Percentiles rank a stretch among this genome's conserved stretches.
Evolutionary conservation across 1,284 basidiomycete species (phyloP).

Genomic region (Ganoderma leucocontextum): DNA sequence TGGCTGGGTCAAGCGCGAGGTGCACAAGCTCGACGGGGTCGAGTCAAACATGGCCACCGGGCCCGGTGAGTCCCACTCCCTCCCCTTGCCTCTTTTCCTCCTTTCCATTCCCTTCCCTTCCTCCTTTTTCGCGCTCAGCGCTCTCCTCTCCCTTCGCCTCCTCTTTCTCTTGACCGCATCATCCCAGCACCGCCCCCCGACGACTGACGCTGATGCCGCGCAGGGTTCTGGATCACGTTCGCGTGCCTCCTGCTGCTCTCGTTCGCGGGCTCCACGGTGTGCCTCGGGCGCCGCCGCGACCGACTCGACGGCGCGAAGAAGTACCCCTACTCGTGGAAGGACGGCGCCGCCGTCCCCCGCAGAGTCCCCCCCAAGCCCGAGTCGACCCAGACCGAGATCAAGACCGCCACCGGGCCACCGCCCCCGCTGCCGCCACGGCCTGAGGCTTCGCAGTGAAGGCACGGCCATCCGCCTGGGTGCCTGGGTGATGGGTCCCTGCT

Average conservation of each 20-base stretch:
- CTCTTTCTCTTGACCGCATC: neutral
- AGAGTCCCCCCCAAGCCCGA: neutral
- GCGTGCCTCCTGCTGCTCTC: constrained; percentile 69
- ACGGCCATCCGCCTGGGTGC: too few species aligned
- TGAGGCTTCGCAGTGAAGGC: too few species aligned
- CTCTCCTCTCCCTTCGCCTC: neutral
- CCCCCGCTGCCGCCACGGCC: too few species aligned
- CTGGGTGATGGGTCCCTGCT: too few species aligned
- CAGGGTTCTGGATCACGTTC: constrained; percentile 81
- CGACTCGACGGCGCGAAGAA: constrained; percentile 40
- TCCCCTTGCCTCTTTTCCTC: neutral
- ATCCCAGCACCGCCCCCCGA: neutral
- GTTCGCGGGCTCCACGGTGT: constrained; percentile 72
- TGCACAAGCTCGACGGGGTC: constrained; percentile 55
- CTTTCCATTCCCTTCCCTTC: neutral
- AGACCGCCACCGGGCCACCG: too few species aligned
- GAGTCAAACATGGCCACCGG: constrained; percentile 58
- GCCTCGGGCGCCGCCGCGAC: constrained; percentile 65
- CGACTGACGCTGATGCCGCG: constrained; percentile 1
- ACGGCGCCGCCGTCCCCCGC: constrained; percentile 28
- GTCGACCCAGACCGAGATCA: neutral
- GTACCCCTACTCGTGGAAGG: constrained; percentile 39
- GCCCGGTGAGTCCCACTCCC: constrained; percentile 54
- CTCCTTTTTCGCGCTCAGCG: neutral
- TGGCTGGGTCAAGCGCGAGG: constrained; percentile 63